phyloP scores from a whole-genome alignment of 441 rosid genomes.

The Hura crepitans region DNA sequence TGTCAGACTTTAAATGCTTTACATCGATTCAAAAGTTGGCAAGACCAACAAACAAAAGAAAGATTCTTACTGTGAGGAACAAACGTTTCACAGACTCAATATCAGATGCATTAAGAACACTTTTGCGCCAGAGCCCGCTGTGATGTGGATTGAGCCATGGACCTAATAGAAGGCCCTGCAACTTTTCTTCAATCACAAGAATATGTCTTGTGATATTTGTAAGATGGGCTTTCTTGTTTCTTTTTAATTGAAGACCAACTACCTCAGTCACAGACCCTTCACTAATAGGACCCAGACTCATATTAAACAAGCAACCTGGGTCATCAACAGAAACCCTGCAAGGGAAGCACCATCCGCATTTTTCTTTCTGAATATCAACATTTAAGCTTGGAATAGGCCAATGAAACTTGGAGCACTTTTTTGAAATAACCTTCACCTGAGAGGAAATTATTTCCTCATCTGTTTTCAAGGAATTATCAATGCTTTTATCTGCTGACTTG shows the following conservation, averaged over 20 bases:
- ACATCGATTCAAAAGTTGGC: not conserved
- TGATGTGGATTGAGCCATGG: constrained; percentile 82
- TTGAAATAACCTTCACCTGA: constrained; percentile 75
- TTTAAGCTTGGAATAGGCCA: constrained; percentile 52
- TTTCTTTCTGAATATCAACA: constrained; percentile 54
- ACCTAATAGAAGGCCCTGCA: constrained; percentile 82
- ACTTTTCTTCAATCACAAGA: constrained; percentile 60
- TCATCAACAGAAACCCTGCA: constrained; percentile 59
- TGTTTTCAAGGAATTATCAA: constrained; percentile 36
- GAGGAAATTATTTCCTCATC: constrained; percentile 62
- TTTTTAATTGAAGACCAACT: constrained; percentile 34
- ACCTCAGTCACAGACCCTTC: constrained; percentile 44
- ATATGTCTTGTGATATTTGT: constrained; percentile 47
- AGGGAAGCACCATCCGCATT: constrained; percentile 94
- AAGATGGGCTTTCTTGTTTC: constrained; percentile 49
- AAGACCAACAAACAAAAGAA: constrained; percentile 15
- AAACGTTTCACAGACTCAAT: constrained; percentile 46
- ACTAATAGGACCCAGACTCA: constrained; percentile 40
- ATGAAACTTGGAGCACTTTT: constrained; percentile 48
- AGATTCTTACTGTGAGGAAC: constrained; percentile 54
- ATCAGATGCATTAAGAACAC: constrained; percentile 48
- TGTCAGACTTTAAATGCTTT: constrained; percentile 2
- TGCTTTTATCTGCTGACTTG: constrained; percentile 42
- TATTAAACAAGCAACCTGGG: constrained; percentile 64
- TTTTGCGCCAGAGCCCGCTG: constrained; percentile 58